Conservation (phyloP, 2,329 filamentous ascomycete species). For the Trichoderma koningiopsis region DNA sequence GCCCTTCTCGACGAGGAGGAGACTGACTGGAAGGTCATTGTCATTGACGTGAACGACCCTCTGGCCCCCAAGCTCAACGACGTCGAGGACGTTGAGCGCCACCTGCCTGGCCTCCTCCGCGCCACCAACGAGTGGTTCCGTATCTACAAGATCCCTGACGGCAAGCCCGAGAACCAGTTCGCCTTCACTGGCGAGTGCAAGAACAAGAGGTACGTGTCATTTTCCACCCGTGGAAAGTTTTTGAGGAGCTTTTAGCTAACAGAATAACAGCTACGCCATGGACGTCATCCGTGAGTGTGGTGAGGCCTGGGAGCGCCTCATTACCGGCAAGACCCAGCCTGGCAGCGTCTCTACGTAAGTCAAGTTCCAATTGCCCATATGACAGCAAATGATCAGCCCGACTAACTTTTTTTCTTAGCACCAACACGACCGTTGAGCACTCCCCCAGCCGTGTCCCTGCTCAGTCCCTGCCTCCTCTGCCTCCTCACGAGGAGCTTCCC, state of each 20-base stretch:
- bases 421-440: slow-evolving; percentile 76
- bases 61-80: slow-evolving; percentile 96
- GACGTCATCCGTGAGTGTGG: slow-evolving; percentile 94
- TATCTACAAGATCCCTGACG: slow-evolving; percentile 99
- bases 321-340: slow-evolving; percentile 81
- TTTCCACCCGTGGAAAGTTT: neutral
- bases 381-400: neutral
- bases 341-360: slow-evolving; percentile 82
- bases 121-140: slow-evolving; percentile 99
- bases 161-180: slow-evolving; percentile 99
- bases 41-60: slow-evolving; percentile 98
- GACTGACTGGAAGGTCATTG: slow-evolving; percentile 99
- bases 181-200: slow-evolving; percentile 99
- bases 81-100: slow-evolving; percentile 97
- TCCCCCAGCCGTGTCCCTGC: slow-evolving; percentile 72
- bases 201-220: slow-evolving; percentile 81
- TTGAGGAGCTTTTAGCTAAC: slow-evolving; percentile 11
- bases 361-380: neutral
- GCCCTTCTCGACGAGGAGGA: slow-evolving; percentile 98
- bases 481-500: slow-evolving; percentile 74
- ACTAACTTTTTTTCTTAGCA: slow-evolving; percentile 50
- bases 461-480: slow-evolving; percentile 74
- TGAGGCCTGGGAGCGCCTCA: slow-evolving; percentile 96
- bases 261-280: slow-evolving; percentile 73
- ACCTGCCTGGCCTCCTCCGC: slow-evolving; percentile 92